Percentiles rank a stretch among this genome's conserved stretches.
These are phyloP conservation scores for Podospora fimiseda DNA, from an alignment of 495 filamentous ascomycete genomes.

Conservation along the genomic window DNA sequence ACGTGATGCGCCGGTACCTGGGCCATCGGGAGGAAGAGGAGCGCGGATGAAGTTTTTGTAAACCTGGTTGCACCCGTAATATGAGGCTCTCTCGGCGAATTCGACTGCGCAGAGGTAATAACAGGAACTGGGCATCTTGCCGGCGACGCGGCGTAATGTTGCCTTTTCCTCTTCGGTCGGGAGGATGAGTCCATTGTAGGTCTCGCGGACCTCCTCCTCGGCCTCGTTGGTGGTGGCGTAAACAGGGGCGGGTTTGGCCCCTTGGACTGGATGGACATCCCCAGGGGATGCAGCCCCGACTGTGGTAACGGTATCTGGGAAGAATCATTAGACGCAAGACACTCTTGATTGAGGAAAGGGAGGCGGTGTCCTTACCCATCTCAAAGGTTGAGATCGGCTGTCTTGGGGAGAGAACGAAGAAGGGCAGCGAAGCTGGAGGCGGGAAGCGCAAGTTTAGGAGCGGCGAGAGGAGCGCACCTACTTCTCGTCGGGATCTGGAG, in stretches of 20 bases:
- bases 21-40: constrained; percentile 50
- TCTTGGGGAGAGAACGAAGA: no score
- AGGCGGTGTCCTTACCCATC: no score
- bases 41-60: constrained; percentile 56
- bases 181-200: background rate
- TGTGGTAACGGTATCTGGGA: background rate
- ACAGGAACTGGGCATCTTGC: constrained; percentile 42
- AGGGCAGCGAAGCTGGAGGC: no score
- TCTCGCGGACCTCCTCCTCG: background rate
- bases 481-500: no score
- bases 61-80: constrained; percentile 50
- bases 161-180: constrained; percentile 52
- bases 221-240: background rate
- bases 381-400: no score
- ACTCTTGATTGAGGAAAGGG: no score
- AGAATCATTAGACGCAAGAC: no score
- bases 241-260: background rate
- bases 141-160: constrained; percentile 54
- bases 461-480: no score
- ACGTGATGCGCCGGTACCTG: constrained; percentile 55
- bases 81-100: constrained; percentile 56
- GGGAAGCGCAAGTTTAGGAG: no score
- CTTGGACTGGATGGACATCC: background rate
- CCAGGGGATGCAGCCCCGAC: background rate
- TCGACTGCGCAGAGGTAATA: constrained; percentile 54